Evolutionary conservation across 495 filamentous ascomycete genomes (phyloP), one percentile per base, ranked within the genome.

Genomic region (Podospora appendiculata): DNA sequence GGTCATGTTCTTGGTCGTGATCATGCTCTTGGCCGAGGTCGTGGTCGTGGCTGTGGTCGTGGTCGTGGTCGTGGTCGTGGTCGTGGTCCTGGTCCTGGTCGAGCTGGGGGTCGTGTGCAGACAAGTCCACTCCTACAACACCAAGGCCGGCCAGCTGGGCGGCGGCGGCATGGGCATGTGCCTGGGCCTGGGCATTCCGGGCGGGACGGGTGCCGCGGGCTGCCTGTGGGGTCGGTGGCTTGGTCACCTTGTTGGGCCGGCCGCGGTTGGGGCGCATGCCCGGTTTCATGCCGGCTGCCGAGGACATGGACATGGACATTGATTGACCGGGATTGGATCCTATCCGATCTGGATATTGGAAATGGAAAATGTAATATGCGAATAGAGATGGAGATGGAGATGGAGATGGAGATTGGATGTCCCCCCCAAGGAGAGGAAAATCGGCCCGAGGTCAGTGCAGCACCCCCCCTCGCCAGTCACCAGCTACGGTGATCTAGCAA

Each of bases 161-260:
- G 14, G 38, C 38, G 38, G 38, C 38, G 17, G 41, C 41, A 16
- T 18, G 48, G 11, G 35, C 35, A 13, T 17, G 25, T 45, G 46
- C 13, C 7, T 61, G 53, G 45, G 53, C 50, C 11, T 62, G 59
- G 25, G 58, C 57, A 62, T 59, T 48, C 50, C 52, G 42, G 48
- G 50, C 49, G 56, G 64, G 56, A 58, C 49, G 58, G 42, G 48
- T 59, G 42, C 50, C 57, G 59, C 59, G 64, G 52, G 47, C 61
- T 25, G 25, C 25, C 5, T 25, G 25, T 32, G 63, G 45, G 42
- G 64, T 41, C 54, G 60, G 43, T 58, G 67, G 56, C 59, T 75
- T 76, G 51, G 67, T 64, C 56, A 75, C 65, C 60, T 72, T 73
- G 61, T 50, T 67, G 19, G 68, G 62, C 44, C 70, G 65, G 65